phyloP scores from a whole-genome alignment of 768 basidiomycete species.

The Russula emetica region DNA sequence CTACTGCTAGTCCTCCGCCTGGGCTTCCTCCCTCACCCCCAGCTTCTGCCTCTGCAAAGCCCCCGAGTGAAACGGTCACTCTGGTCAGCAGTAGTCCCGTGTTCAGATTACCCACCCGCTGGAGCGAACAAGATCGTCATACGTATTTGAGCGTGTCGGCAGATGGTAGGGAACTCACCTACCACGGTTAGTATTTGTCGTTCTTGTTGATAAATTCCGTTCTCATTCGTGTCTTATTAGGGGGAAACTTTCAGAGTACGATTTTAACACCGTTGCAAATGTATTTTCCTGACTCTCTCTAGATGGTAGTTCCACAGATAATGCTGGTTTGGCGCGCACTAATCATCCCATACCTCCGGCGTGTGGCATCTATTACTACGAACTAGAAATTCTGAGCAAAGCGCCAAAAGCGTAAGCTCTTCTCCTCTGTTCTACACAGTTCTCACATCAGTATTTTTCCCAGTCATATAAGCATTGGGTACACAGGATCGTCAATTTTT shows the following conservation, averaged over 20 bases:
- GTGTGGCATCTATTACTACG: conserved; percentile 93
- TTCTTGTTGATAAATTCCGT: background rate
- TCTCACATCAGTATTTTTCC: conserved; percentile 26
- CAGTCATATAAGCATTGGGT: conserved; percentile 83
- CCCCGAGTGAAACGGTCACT: conserved; percentile 19
- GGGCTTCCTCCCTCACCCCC: conserved; percentile 25
- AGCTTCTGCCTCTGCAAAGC: conserved; percentile 15
- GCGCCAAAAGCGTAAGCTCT: conserved; percentile 69
- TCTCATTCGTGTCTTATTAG: conserved; percentile 5
- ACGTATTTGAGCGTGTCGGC: conserved; percentile 54
- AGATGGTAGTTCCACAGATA: conserved; percentile 25
- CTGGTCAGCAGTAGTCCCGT: conserved; percentile 32
- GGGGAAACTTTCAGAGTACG: conserved; percentile 23
- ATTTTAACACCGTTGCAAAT: conserved; percentile 2
- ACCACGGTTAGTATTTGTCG: conserved; percentile 48
- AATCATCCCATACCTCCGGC: conserved; percentile 73
- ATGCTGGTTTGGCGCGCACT: conserved; percentile 76
- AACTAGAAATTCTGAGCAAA: conserved; percentile 79
- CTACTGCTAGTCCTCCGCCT: conserved; percentile 26
- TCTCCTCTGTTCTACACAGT: conserved; percentile 12
- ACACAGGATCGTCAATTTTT: conserved; percentile 29
- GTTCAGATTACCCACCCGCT: conserved; percentile 67
- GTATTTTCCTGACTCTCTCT: conserved; percentile 11
- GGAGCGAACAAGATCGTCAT: conserved; percentile 68
- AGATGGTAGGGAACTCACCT: conserved; percentile 72